A percentile compares a stretch with the other conserved stretches of the same genome.
Conservation (phyloP, 306 rosid species). For the Benincasa hispida region DNA sequence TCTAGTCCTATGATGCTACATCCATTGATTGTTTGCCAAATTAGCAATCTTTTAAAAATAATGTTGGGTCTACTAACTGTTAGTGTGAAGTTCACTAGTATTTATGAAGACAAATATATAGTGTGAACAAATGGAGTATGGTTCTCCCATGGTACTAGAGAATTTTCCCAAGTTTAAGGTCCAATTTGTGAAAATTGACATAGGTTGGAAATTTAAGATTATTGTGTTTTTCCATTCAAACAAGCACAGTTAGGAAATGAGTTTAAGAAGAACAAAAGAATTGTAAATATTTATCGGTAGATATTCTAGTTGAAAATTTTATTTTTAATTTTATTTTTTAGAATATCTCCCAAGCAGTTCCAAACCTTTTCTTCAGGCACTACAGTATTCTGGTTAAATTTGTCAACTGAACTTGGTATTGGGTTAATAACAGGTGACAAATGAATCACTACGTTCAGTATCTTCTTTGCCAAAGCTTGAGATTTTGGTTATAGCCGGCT, state of each 20-base stretch:
- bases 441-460: slow-evolving; percentile 39
- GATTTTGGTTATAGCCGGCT: slow-evolving; percentile 35
- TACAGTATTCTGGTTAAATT: neutral
- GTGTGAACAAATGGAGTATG: no score
- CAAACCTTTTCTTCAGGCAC: neutral
- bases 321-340: neutral
- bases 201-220: neutral
- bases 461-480: slow-evolving; percentile 49
- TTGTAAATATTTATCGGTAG: neutral
- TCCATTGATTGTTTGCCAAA: no score
- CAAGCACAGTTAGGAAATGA: neutral
- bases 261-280: neutral
- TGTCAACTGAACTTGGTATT: neutral
- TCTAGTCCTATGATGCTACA: no score
- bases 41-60: no score
- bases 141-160: no score
- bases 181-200: no score
- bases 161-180: no score
- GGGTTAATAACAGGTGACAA: slow-evolving; percentile 26
- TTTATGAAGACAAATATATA: no score
- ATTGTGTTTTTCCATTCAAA: neutral
- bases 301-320: neutral
- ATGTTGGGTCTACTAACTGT: no score
- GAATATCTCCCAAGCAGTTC: neutral
- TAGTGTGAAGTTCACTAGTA: no score